Conservation (phyloP, 495 filamentous ascomycete species). For the Aspergillus egyptiacus region DNA sequence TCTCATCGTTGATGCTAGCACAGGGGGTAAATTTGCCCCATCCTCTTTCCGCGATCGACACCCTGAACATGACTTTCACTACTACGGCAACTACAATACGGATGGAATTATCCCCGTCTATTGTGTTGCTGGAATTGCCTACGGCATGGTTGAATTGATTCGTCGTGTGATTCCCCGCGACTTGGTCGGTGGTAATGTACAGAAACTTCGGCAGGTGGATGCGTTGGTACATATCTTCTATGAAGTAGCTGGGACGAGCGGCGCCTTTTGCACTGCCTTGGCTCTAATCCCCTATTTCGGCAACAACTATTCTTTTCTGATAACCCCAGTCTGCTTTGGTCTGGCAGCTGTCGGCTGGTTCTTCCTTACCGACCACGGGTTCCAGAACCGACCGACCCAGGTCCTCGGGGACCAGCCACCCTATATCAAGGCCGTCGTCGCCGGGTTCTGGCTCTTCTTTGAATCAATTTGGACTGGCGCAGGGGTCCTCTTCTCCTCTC, state of each 20-base stretch:
- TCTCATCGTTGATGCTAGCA: conserved; percentile 28
- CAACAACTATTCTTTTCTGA: conserved; percentile 41
- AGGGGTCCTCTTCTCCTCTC: conserved; percentile 34
- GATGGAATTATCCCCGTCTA: conserved; percentile 42
- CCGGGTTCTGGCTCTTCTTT: conserved; percentile 29
- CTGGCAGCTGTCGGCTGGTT: conserved; percentile 30
- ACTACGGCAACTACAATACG: conserved; percentile 38
- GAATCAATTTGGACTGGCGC: conserved; percentile 35
- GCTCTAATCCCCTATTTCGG: conserved; percentile 36
- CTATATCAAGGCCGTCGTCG: conserved; percentile 23
- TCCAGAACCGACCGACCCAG: conserved; percentile 15
- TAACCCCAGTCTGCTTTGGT: conserved; percentile 37
- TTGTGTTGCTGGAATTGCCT: conserved; percentile 24
- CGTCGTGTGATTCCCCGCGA: conserved; percentile 40
- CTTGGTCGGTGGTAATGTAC: conserved; percentile 41
- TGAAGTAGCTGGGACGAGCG: conserved; percentile 36
- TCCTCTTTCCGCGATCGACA: conserved; percentile 18
- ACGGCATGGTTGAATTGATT: conserved; percentile 44
- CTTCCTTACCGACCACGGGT: conserved; percentile 32
- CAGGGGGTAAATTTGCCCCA: conserved; percentile 33
- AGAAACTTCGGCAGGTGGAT: conserved; percentile 39
- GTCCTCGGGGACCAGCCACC: conserved; percentile 9
- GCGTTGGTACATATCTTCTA: conserved; percentile 44
- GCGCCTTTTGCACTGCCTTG: conserved; percentile 39
- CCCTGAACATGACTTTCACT: conserved; percentile 28